phyloP scores from a whole-genome alignment of 495 filamentous ascomycete species.

The Xanthoparmelia taractica region DNA sequence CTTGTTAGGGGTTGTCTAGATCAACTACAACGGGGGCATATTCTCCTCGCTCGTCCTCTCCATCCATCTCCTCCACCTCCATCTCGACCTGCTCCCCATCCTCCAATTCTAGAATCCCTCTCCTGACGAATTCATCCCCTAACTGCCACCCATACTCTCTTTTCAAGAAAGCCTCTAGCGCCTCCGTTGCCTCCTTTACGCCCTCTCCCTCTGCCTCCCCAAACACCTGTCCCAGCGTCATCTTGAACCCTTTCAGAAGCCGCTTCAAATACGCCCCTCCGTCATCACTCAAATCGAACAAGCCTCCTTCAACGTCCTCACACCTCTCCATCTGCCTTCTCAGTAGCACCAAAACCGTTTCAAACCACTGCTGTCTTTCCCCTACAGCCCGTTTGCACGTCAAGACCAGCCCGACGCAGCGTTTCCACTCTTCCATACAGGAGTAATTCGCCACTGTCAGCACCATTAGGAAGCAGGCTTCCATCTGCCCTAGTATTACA shows the following conservation, averaged over 20 bases:
- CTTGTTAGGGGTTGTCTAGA: constrained; percentile 28
- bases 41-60: constrained; percentile 78
- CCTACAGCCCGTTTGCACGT: constrained; percentile 56
- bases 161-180: constrained; percentile 49
- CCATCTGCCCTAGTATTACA: constrained; percentile 74
- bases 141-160: constrained; percentile 60
- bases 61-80: constrained; percentile 66
- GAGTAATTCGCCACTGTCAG: constrained; percentile 76
- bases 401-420: constrained; percentile 61
- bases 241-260: constrained; percentile 47
- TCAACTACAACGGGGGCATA: constrained; percentile 80
- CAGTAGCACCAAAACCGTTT: constrained; percentile 52
- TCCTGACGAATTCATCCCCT: constrained; percentile 48
- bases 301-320: constrained; percentile 56
- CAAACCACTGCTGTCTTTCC: constrained; percentile 50
- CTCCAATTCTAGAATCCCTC: constrained; percentile 62
- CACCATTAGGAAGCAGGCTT: constrained; percentile 76
- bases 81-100: constrained; percentile 73
- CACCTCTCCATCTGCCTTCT: constrained; percentile 64
- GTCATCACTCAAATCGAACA: constrained; percentile 49
- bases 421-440: constrained; percentile 83
- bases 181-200: constrained; percentile 47
- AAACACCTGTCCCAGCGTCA: constrained; percentile 37
- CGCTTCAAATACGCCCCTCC: constrained; percentile 49
- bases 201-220: constrained; percentile 30